phyloP scores from a whole-genome alignment of 306 rosid genomes.

The Prunus campanulata region DNA sequence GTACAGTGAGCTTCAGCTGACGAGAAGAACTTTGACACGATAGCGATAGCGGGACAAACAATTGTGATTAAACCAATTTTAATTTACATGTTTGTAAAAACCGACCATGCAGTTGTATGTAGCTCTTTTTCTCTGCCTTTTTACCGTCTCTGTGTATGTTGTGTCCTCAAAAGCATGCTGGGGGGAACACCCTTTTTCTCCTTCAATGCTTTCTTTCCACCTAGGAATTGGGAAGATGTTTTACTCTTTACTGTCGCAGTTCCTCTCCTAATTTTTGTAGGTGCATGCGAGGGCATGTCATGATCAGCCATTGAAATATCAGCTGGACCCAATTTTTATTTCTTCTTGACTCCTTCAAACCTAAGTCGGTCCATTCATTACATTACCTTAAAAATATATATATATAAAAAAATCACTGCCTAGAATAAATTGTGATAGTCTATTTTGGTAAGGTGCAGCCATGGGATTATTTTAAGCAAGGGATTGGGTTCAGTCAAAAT shows the following conservation, averaged over 20 bases:
- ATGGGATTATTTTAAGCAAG: background rate
- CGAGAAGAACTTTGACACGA: background rate
- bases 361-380: background rate
- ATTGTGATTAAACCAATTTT: too few relatives aligned
- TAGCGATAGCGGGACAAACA: too few relatives aligned
- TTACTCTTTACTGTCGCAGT: background rate
- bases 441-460: background rate
- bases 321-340: conserved; percentile 3
- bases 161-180: background rate
- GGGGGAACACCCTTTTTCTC: background rate
- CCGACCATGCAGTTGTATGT: background rate
- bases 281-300: conserved; percentile 10
- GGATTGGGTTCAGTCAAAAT: conserved; percentile 3
- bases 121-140: background rate
- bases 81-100: background rate
- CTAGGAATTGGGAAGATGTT: background rate
- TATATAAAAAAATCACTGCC: background rate
- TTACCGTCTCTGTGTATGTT: background rate
- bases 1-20: background rate
- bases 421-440: background rate
- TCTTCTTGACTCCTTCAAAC: conserved; percentile 1
- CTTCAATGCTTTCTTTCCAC: background rate
- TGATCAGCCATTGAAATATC: background rate
- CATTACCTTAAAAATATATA: background rate
- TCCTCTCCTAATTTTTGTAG: background rate